Base-by-base conservation (phyloP, 1,139 yeast genomes). In the Taphrina communis region DNA sequence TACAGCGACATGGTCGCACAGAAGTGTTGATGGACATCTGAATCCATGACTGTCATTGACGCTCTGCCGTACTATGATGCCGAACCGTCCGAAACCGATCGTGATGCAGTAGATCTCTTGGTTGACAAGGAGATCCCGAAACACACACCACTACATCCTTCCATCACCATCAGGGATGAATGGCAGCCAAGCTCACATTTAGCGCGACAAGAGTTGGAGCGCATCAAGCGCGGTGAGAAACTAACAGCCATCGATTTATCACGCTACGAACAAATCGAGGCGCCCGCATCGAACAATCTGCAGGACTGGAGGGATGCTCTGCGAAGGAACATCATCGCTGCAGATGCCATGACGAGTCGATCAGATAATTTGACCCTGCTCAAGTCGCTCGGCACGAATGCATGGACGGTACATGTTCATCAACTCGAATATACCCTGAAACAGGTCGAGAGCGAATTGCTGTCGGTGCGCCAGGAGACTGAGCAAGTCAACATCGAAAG, bases 221-320 rank as follows among this genome's bases (percentile, higher is more conserved):
- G 68, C 12, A 58, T 51, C 8, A 36, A 25, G 39, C 25, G 25
- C n/a, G 63, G 63, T 8, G 58, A 57, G 19, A 21, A 9, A 39
- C 36, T 65, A 17, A 17, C n/a, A 36, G 68, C 68, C 17, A 57
- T 65, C 42, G 68, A 65, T 57, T 38, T 65, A 12, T 19, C 68
- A 36, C 56, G 63, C 50, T 65, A 65, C 41, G 58, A 57, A 17
- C 51, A 57, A 2, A n/a, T 58, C 36, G 51, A 38, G 46, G 46
- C 55, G 9, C 65, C 65, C 6, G 65, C 19, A 19, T 6, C 41
- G 17, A 42, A 39, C 14, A 25, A 21, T 7, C 19, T 41, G 6
- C 31, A 39, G 31, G 68, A 50, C 6, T 57, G 52, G 48, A 12
- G 57, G 6, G 51, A 44, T 9, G 57, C 56, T 4, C 17, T 65